Conservation (phyloP, 805 yeast genomes). For the Ogataea allantospora region DNA sequence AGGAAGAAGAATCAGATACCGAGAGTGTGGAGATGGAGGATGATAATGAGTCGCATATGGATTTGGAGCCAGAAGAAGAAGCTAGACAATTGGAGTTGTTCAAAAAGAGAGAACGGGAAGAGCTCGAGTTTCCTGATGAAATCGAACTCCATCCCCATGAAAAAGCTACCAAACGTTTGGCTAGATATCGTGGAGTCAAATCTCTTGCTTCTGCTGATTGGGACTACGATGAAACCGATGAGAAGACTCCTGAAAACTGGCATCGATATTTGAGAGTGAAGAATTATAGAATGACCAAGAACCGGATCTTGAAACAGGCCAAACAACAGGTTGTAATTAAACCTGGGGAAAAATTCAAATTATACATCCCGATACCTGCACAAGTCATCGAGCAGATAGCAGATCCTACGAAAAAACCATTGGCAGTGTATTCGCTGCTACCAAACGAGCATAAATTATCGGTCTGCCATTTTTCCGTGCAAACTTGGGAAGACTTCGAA, state of each 20-base stretch:
- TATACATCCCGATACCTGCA: slow-evolving; percentile 59
- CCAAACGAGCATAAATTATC: slow-evolving; percentile 86
- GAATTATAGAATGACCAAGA: slow-evolving; percentile 74
- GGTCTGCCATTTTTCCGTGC: slow-evolving; percentile 75
- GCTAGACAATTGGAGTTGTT: slow-evolving; percentile 68
- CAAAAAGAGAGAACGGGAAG: slow-evolving; percentile 73
- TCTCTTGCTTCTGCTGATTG: slow-evolving; percentile 77
- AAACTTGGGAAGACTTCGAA: slow-evolving; percentile 87
- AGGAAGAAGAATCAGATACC: slow-evolving; percentile 31
- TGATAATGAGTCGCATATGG: slow-evolving; percentile 61
- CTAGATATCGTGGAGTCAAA: slow-evolving; percentile 83
- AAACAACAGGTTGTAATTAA: slow-evolving; percentile 43
- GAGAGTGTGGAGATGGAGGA: slow-evolving; percentile 43
- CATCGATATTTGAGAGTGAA: slow-evolving; percentile 66
- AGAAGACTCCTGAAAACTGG: slow-evolving; percentile 74
- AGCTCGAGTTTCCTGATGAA: slow-evolving; percentile 93
- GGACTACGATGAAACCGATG: slow-evolving; percentile 84
- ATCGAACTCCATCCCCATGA: slow-evolving; percentile 76
- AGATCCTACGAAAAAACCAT: slow-evolving; percentile 47
- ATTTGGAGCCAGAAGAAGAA: slow-evolving; percentile 79
- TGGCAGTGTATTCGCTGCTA: slow-evolving; percentile 70
- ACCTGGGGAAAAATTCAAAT: slow-evolving; percentile 64
- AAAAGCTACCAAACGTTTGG: slow-evolving; percentile 70
- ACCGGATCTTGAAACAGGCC: slow-evolving; percentile 62
- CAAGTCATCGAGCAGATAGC: slow-evolving; percentile 42